phyloP scores from a whole-genome alignment of 768 basidiomycete genomes.

The Amanita pseudoporphyria region DNA sequence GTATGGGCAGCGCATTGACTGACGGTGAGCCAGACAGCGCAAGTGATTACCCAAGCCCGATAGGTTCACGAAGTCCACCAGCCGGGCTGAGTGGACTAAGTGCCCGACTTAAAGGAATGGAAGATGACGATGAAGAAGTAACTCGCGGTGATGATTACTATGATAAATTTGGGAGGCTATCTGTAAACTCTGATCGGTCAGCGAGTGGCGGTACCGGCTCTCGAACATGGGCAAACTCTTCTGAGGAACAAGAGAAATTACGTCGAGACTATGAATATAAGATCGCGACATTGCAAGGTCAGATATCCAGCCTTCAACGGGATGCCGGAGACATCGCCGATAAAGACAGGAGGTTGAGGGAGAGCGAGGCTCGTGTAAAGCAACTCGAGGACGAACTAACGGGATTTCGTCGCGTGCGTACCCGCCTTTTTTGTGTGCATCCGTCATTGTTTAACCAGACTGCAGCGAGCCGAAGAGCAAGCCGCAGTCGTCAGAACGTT shows the following conservation, averaged over 20 bases:
- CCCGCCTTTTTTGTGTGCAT: background rate
- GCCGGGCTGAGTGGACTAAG: slow-evolving; percentile 59
- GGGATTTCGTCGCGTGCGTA: slow-evolving; percentile 54
- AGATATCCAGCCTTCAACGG: slow-evolving; percentile 60
- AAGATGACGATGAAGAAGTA: slow-evolving; percentile 41
- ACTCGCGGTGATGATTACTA: slow-evolving; percentile 57
- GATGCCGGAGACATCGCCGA: slow-evolving; percentile 56
- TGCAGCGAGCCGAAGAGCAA: slow-evolving; percentile 70
- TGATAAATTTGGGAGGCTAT: slow-evolving; percentile 52
- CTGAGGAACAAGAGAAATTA: slow-evolving; percentile 67
- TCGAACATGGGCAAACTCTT: slow-evolving; percentile 30
- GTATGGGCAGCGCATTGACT: slow-evolving; percentile 19
- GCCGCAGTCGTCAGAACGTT: slow-evolving; percentile 50
- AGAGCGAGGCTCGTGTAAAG: slow-evolving; percentile 48
- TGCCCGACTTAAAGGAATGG: slow-evolving; percentile 46
- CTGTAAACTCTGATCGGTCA: slow-evolving; percentile 58
- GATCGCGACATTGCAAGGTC: slow-evolving; percentile 85
- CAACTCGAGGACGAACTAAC: slow-evolving; percentile 74
- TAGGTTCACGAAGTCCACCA: slow-evolving; percentile 38
- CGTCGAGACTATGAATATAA: slow-evolving; percentile 85
- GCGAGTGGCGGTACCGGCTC: slow-evolving; percentile 23
- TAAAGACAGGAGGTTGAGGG: slow-evolving; percentile 38
- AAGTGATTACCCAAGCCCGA: slow-evolving; percentile 39
- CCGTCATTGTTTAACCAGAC: slow-evolving; percentile 5
- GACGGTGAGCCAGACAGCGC: slow-evolving; percentile 41